Evolutionary conservation across 805 yeast genomes (phyloP).

Genomic region (Sungouiozyma ichnusensis): DNA sequence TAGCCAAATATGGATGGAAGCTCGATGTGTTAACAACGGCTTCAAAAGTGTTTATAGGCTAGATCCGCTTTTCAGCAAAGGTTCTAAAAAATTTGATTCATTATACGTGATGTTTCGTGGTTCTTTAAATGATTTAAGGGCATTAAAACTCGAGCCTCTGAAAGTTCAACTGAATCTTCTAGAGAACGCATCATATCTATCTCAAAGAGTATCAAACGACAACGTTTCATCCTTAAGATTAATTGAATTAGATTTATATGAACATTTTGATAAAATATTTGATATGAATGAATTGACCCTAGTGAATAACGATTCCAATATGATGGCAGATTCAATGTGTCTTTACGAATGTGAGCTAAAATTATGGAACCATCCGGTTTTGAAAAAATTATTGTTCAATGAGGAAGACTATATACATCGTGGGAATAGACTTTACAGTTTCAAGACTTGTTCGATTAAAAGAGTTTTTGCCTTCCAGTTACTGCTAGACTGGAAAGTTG

Average conservation of each 20-base stretch:
- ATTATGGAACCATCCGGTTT: slow-evolving; percentile 14
- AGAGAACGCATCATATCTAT: slow-evolving; percentile 21
- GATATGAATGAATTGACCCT: slow-evolving; percentile 2
- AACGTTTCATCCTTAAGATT: slow-evolving; percentile 22
- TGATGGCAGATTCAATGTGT: not conserved
- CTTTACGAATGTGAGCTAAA: slow-evolving; percentile 15
- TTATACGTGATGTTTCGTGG: slow-evolving; percentile 9
- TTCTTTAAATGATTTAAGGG: slow-evolving; percentile 6
- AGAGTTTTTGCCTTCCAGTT: slow-evolving; percentile 22
- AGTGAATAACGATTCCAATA: not conserved
- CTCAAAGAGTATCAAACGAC: slow-evolving; percentile 24
- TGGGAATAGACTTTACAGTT: slow-evolving; percentile 26
- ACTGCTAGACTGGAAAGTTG: slow-evolving; percentile 20
- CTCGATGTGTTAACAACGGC: slow-evolving; percentile 11
- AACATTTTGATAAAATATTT: slow-evolving; percentile 1
- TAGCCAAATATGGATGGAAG: slow-evolving; percentile 19
- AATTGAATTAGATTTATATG: slow-evolving; percentile 9
- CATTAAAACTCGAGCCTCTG: slow-evolving; percentile 8
- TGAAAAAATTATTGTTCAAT: slow-evolving; percentile 18
- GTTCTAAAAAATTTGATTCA: slow-evolving; percentile 18
- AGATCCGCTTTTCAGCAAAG: slow-evolving; percentile 19
- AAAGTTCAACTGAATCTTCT: slow-evolving; percentile 20
- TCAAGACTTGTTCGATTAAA: slow-evolving; percentile 22
- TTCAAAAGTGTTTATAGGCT: slow-evolving; percentile 14
- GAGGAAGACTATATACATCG: slow-evolving; percentile 27